A percentile compares a stretch with the other conserved stretches of the same genome.
phyloP scores from a whole-genome alignment of 768 basidiomycete genomes.

The Thelephora aurantiotincta region DNA sequence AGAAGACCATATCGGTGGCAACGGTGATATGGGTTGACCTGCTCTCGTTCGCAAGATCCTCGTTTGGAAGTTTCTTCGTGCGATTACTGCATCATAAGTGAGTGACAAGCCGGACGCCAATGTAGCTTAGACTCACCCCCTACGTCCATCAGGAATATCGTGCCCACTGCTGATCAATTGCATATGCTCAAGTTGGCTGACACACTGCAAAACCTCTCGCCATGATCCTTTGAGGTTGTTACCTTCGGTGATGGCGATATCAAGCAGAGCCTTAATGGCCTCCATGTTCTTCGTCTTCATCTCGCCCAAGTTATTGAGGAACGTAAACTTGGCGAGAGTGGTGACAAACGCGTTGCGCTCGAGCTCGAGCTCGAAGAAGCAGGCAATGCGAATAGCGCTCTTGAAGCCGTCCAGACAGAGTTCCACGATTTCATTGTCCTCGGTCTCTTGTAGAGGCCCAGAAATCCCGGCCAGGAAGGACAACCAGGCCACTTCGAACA shows the following conservation, averaged over 20 bases:
- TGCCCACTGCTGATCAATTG: conserved; percentile 88
- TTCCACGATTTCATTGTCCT: conserved; percentile 85
- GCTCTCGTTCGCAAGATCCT: conserved; percentile 93
- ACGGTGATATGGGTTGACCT: conserved; percentile 97
- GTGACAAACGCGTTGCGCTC: conserved; percentile 99
- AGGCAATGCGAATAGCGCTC: conserved; percentile 91
- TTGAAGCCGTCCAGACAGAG: conserved; percentile 93
- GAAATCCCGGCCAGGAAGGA: conserved; percentile 93
- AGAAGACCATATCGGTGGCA: conserved; percentile 99
- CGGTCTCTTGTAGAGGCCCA: conserved; percentile 86
- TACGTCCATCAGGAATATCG: conserved; percentile 72
- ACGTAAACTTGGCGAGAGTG: conserved; percentile 92
- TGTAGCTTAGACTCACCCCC: conserved; percentile 42
- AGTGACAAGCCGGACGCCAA: conserved; percentile 15
- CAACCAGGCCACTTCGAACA: conserved; percentile 99
- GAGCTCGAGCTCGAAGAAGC: conserved; percentile 93
- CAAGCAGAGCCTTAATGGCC: conserved; percentile 89
- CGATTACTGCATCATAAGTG: conserved; percentile 10
- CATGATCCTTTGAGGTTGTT: conserved; percentile 92
- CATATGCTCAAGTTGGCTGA: conserved; percentile 98
- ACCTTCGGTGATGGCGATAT: conserved; percentile 93
- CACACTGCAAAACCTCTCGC: conserved; percentile 93
- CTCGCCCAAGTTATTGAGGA: conserved; percentile 93
- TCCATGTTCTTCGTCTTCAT: conserved; percentile 99
- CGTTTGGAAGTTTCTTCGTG: conserved; percentile 55